Percentiles rank a stretch among this genome's conserved stretches.
Evolutionary conservation across 352 stramenopile genomes (phyloP).

Genomic region (Pythium insidiosum): DNA sequence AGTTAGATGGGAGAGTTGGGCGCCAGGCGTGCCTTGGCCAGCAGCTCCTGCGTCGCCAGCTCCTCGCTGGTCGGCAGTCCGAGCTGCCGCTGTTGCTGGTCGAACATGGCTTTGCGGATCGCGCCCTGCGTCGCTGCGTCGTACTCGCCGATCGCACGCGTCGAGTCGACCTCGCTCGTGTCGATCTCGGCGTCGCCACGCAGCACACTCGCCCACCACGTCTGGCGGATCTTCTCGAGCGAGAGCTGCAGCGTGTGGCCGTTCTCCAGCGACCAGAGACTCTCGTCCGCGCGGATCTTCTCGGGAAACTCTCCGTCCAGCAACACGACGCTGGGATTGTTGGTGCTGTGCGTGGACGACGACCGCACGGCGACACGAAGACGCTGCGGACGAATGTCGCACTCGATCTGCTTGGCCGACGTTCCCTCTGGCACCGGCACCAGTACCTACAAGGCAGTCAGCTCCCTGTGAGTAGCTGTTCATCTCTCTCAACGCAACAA

Average conservation of each 20-base stretch:
- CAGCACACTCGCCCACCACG: constrained; percentile 96
- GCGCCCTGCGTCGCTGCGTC: constrained; percentile 96
- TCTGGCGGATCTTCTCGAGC: constrained; percentile 95
- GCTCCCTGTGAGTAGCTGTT: background rate
- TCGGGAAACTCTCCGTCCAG: constrained; percentile 88
- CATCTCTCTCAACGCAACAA: background rate
- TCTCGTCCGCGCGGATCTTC: constrained; percentile 95
- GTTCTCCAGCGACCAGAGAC: constrained; percentile 94
- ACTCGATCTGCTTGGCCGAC: constrained; percentile 87
- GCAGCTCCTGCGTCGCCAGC: constrained; percentile 86
- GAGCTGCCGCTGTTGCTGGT: constrained; percentile 91
- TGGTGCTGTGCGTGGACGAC: background rate
- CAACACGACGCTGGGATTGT: constrained; percentile 11
- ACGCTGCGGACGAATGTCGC: constrained; percentile 81
- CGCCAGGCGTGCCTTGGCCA: constrained; percentile 21
- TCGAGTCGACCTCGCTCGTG: constrained; percentile 95
- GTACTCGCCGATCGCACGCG: constrained; percentile 94
- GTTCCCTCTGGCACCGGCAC: constrained; percentile 87
- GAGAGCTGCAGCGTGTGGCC: constrained; percentile 73
- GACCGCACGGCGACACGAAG: constrained; percentile 81
- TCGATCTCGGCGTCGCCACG: constrained; percentile 94
- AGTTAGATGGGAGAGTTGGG: constrained; percentile 5
- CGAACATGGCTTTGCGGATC: constrained; percentile 98
- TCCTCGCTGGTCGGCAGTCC: constrained; percentile 91
- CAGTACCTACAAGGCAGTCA: constrained; percentile 33